Percentiles rank a stretch among this genome's conserved stretches.
phyloP scores from a whole-genome alignment of 371 early-diverging fungal species.

The Neoconidiobolus thromboides region DNA sequence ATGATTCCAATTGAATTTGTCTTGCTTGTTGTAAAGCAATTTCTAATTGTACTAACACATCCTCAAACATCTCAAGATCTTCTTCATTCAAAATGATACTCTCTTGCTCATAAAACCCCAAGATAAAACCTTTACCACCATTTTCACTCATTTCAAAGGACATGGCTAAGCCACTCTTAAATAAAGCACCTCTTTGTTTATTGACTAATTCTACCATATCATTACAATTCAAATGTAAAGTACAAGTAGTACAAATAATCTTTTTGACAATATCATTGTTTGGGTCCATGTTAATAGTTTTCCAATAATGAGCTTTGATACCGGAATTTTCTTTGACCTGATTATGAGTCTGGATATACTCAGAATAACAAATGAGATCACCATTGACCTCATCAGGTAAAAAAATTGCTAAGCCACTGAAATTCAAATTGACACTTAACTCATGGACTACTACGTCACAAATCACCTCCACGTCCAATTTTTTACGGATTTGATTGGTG shows the following conservation, averaged over 20 bases:
- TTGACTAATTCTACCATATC: not conserved
- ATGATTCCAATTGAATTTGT: constrained; percentile 6
- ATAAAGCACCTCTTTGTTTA: not conserved
- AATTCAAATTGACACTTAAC: not conserved
- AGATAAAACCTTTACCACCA: not conserved
- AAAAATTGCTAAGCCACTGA: constrained; percentile 1
- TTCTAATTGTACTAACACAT: constrained; percentile 6
- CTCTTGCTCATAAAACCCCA: not conserved
- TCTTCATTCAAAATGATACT: not conserved
- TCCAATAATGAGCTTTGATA: constrained; percentile 5
- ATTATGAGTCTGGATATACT: not conserved
- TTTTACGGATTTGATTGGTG: constrained; percentile 2
- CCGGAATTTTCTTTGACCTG: not conserved
- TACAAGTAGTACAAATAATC: not conserved
- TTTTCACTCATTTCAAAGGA: not conserved
- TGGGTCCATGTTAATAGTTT: not conserved
- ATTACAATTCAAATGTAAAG: not conserved
- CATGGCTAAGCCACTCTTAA: not conserved
- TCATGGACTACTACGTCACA: constrained; percentile 7
- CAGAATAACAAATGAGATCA: not conserved
- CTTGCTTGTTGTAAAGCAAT: constrained; percentile 8
- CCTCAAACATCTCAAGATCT: constrained; percentile 5
- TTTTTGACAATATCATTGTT: not conserved
- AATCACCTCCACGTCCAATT: not conserved
- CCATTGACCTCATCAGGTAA: not conserved